Evolutionary conservation across 2,329 filamentous ascomycete species (phyloP).

Genomic region (Colletotrichum plurivorum): DNA sequence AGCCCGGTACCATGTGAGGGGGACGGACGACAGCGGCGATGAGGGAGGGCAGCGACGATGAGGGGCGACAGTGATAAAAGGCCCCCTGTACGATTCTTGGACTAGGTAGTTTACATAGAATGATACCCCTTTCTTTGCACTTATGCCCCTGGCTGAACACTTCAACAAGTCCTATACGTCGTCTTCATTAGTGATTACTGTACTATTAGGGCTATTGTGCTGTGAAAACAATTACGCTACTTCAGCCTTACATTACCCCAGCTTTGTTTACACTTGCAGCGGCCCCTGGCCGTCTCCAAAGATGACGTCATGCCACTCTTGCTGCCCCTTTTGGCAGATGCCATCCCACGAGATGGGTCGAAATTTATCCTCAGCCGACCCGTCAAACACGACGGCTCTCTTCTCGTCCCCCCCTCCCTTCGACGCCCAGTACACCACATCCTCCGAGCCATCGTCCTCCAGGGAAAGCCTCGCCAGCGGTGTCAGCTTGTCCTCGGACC

Average conservation of each 20-base stretch:
- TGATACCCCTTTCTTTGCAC: conserved; percentile 24
- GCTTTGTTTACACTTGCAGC: conserved; percentile 31
- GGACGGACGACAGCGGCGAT: background rate
- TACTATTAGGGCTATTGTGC: too few species aligned
- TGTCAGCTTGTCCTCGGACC: conserved; percentile 28
- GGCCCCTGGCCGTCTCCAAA: conserved; percentile 52
- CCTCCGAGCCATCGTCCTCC: conserved; percentile 6
- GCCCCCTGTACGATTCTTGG: too few species aligned
- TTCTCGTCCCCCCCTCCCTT: conserved; percentile 38
- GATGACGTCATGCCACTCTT: conserved; percentile 51
- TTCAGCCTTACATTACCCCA: background rate
- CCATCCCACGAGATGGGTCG: conserved; percentile 49
- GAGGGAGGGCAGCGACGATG: background rate
- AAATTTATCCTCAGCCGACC: conserved; percentile 42
- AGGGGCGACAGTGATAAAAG: too few species aligned
- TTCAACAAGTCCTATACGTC: too few species aligned
- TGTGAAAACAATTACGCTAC: background rate
- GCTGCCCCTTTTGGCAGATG: conserved; percentile 50
- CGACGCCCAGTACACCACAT: conserved; percentile 46
- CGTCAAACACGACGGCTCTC: conserved; percentile 44
- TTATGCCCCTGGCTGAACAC: too few species aligned
- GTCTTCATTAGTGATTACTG: too few species aligned
- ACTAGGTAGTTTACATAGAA: conserved; percentile 10
- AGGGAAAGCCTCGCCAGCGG: conserved; percentile 43
- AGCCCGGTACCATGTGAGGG: conserved; percentile 55